Base-by-base conservation (phyloP, 371 early-diverging fungal species). In the Massospora cicadina region DNA sequence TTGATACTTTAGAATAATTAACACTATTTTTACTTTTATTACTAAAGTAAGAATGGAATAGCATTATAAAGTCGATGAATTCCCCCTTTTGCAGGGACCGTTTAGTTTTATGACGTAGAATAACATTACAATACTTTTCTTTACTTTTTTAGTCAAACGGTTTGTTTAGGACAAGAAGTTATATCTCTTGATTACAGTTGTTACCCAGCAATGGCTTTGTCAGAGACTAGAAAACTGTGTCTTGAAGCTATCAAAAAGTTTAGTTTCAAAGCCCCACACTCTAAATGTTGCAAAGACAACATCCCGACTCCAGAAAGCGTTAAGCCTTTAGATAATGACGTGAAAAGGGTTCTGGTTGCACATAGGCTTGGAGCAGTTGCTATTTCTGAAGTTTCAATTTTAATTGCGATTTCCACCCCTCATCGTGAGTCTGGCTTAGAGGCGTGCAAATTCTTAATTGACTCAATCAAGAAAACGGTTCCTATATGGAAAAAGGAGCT, bases 401-500 rank as follows among this genome's bases (percentile, higher is more conserved):
- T 90, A 21, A 81, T 92, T 27, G 90, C 88, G 0, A 84, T 82
- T 7, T 85, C 88, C 0, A 82, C 86, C 1, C 82, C 82, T 0
- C 93, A 92, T 68, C 76, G 95, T 21, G 74, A 73, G 21, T 89
- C 86, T 58, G 86, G 86, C 0, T 70, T 92, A 30, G 78, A 80
- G 29, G 86, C 93, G 0, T 80, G 83, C 0, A 80, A 80, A 55
- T 91, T 80, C 76, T 71, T 91, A 57, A 88, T 94, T 65, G 89
- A 94, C 67, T 79, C 82, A 57, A 76, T 94, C 17, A 94, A 94
- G 69, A 81, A 72, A 1, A 72, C 79, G 12, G 85, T 88, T 56
- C 92, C 92, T 1, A 88, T 94, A 54, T 94, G 93, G 93, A 94
- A 94, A 70, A 85, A 83, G 69, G 95, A 94, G 71, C 72, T 86